These are phyloP conservation scores for Fusarium luffae DNA, from an alignment of 2,329 filamentous ascomycete species.

Conservation along the genomic window DNA sequence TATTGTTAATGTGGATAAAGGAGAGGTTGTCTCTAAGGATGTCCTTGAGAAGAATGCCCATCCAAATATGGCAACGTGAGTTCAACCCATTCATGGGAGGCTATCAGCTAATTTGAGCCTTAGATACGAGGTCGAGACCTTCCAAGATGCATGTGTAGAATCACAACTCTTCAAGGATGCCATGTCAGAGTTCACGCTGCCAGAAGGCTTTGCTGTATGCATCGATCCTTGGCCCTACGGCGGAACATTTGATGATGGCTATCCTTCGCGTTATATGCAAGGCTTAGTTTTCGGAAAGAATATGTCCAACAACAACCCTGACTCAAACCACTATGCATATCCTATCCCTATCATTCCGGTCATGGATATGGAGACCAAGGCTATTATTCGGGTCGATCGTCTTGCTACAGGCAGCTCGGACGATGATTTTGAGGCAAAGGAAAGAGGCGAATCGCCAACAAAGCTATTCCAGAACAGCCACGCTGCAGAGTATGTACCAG, in stretches of 20 bases:
- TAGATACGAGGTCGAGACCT: conserved; percentile 24
- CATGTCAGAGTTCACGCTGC: conserved; percentile 43
- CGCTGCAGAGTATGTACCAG: conserved; percentile 59
- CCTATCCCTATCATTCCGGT: conserved; percentile 69
- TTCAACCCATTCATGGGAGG: background rate
- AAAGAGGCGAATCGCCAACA: conserved; percentile 53
- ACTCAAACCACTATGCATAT: conserved; percentile 72
- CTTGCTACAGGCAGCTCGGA: conserved; percentile 60
- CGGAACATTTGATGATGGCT: conserved; percentile 53
- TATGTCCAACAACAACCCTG: conserved; percentile 56
- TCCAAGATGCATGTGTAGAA: conserved; percentile 54
- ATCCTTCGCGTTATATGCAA: conserved; percentile 56
- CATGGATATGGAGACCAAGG: conserved; percentile 66
- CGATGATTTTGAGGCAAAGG: conserved; percentile 57
- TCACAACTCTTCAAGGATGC: conserved; percentile 60
- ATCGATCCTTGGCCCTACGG: conserved; percentile 77
- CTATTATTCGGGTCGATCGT: conserved; percentile 67
- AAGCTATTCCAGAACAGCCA: conserved; percentile 48
- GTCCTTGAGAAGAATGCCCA: conserved; percentile 47
- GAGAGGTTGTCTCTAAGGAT: conserved; percentile 45
- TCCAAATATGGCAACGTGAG: conserved; percentile 52
- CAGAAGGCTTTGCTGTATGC: conserved; percentile 54
- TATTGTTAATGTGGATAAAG: conserved; percentile 53
- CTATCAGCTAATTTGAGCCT: background rate
- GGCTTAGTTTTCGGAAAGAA: conserved; percentile 62